Conservation (phyloP, 805 yeast genomes). For the Kregervanrija fluxuum region DNA sequence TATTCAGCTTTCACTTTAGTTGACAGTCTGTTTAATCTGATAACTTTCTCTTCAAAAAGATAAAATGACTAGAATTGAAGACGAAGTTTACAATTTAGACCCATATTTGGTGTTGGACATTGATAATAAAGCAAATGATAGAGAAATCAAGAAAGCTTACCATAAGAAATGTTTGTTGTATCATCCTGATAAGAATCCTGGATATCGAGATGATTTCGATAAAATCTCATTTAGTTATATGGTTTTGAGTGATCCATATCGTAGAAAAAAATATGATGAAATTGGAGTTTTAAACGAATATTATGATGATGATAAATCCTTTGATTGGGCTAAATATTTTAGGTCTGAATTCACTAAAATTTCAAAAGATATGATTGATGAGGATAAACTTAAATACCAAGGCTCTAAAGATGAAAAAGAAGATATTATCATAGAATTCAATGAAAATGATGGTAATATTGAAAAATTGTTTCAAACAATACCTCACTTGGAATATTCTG, state of each 20-base stretch:
- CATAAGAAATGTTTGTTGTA: constrained; percentile 52
- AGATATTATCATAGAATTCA: constrained; percentile 57
- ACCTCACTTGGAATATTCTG: constrained; percentile 64
- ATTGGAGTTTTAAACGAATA: constrained; percentile 55
- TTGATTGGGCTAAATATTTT: constrained; percentile 57
- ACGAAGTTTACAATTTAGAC: constrained; percentile 20
- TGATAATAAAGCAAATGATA: constrained; percentile 32
- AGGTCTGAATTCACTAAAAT: constrained; percentile 37
- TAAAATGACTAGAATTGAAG: background rate
- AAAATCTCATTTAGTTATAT: constrained; percentile 69
- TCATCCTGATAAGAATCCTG: constrained; percentile 62
- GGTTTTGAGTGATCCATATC: constrained; percentile 51
- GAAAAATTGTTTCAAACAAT: constrained; percentile 63
- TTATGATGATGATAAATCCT: constrained; percentile 29
- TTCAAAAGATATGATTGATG: constrained; percentile 58
- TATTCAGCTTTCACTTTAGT: too few species aligned
- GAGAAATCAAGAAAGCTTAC: constrained; percentile 60
- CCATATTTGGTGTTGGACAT: constrained; percentile 54
- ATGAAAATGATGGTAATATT: constrained; percentile 54
- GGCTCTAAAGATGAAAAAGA: constrained; percentile 48
- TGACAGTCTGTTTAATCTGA: too few species aligned
- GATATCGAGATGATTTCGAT: constrained; percentile 44
- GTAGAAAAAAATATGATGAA: constrained; percentile 54
- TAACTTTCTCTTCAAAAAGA: background rate
- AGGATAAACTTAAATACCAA: constrained; percentile 61